Evolutionary conservation across 306 rosid genomes (phyloP).

Genomic region (Cucumis cinereus): DNA sequence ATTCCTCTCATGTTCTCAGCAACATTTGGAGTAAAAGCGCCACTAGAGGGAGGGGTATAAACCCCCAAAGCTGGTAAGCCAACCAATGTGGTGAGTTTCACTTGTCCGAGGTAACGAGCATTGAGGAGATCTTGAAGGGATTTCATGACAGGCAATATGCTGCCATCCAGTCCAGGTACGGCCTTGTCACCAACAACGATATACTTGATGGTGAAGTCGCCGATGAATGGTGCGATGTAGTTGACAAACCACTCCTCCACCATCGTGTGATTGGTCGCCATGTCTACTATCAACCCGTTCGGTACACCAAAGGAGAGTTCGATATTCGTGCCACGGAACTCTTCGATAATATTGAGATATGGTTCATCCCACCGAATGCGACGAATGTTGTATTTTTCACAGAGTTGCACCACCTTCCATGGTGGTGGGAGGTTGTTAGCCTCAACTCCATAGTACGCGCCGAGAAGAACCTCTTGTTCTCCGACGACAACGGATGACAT

Average conservation of each 20-base stretch:
- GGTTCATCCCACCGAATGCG: background rate
- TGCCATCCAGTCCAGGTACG: slow-evolving; percentile 5
- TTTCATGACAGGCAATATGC: slow-evolving; percentile 12
- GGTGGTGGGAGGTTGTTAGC: background rate
- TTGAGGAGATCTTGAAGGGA: slow-evolving; percentile 5
- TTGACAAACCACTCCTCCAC: slow-evolving; percentile 14
- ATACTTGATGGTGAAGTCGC: slow-evolving; percentile 5
- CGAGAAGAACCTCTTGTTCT: background rate
- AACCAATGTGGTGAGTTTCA: slow-evolving; percentile 22
- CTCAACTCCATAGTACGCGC: background rate
- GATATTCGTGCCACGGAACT: background rate
- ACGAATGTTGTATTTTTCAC: background rate
- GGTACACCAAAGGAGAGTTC: background rate
- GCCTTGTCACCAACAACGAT: slow-evolving; percentile 19
- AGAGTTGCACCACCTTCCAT: background rate
- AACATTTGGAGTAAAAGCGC: background rate
- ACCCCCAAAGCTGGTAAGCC: background rate
- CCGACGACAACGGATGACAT: background rate
- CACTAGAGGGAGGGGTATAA: slow-evolving; percentile 19
- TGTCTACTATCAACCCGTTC: background rate
- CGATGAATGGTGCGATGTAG: slow-evolving; percentile 10
- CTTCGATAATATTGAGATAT: background rate
- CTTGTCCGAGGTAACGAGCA: background rate
- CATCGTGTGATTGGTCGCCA: background rate
- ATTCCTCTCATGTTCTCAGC: background rate